Percentiles rank a stretch among this genome's conserved stretches.
Evolutionary conservation across 1,284 basidiomycete species (phyloP).

Genomic region (Phellinidium pouzarii): DNA sequence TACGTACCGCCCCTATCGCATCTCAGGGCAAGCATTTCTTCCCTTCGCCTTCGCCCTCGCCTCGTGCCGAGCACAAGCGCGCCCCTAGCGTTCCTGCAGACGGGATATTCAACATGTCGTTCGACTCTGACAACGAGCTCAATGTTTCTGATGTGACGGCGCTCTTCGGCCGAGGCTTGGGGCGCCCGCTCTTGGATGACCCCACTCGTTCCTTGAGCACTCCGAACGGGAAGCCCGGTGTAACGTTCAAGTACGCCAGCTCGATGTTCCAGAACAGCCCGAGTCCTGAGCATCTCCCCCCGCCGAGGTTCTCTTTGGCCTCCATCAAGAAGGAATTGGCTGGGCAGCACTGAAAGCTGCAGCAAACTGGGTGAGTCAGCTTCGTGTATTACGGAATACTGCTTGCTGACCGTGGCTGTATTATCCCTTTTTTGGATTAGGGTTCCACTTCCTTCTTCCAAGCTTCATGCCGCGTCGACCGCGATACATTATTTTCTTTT

Average conservation of each 20-base stretch:
- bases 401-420: background rate
- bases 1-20: slow-evolving; percentile 13
- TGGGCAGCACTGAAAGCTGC: slow-evolving; percentile 2
- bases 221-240: slow-evolving; percentile 7
- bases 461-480: slow-evolving; percentile 19
- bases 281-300: slow-evolving; percentile 18
- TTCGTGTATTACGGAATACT: background rate
- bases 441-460: background rate
- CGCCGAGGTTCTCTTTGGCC: slow-evolving; percentile 16
- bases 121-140: slow-evolving; percentile 16
- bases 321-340: slow-evolving; percentile 11
- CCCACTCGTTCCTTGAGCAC: slow-evolving; percentile 10
- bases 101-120: slow-evolving; percentile 12
- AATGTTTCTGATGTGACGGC: slow-evolving; percentile 9
- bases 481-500: slow-evolving; percentile 19
- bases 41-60: slow-evolving; percentile 12
- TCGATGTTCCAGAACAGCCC: slow-evolving; percentile 20
- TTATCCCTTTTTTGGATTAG: background rate
- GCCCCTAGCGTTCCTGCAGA: slow-evolving; percentile 15
- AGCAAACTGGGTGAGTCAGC: background rate
- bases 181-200: slow-evolving; percentile 9
- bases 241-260: slow-evolving; percentile 14
- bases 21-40: slow-evolving; percentile 15
- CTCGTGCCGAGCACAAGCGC: slow-evolving; percentile 13
- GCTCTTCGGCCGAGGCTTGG: slow-evolving; percentile 2